Base-by-base conservation (phyloP, 2,329 filamentous ascomycete genomes). In the Colletotrichum kahawae region DNA sequence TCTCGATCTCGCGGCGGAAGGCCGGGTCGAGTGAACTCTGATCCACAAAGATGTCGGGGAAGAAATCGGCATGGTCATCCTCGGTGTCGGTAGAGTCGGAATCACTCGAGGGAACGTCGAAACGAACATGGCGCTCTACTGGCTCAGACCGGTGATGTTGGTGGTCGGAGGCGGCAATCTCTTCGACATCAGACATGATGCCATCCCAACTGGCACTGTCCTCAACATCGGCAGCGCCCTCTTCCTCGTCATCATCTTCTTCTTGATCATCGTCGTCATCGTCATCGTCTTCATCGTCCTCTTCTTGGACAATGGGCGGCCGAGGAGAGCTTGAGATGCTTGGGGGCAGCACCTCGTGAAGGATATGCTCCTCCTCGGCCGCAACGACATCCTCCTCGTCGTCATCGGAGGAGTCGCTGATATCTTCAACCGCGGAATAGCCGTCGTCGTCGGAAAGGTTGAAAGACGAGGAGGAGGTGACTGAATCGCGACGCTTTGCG, bases 321-420 rank as follows among this genome's bases (percentile, higher is more conserved):
- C 89, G 89, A 89, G 89, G 87, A 85, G 89, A 84, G 79, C 82
- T 82, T 79, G 83, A 79, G 31, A 70, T 70, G 78, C 77, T 79
- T 76, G 82, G 82, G 51, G 85, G 82, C 34, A 82, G 82, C 78
- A 82, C 80, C 77, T 83, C 84, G 77, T 88, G 84, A 71, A 84
- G 84, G 77, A 96, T 95, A 79, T 93, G 91, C 83, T 92, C 89
- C 86, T 95, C 94, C 90, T 97, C 95, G 87, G 92, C 90, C 88
- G 92, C 91, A 81, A 94, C 90, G 71, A 96, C 91, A 88, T 94
- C 91, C 78, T 94, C 91, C 83, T 96, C 93, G 82, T 96, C 94
- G 77, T 95, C 93, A 77, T 96, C 90, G 69, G 90, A 94, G 13
- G 92, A 93, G 79, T 96, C 94, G 78, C 91, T 94, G 76, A 97